Conservation (phyloP, 2,329 filamentous ascomycete genomes). For the Fusarium kyushuense region DNA sequence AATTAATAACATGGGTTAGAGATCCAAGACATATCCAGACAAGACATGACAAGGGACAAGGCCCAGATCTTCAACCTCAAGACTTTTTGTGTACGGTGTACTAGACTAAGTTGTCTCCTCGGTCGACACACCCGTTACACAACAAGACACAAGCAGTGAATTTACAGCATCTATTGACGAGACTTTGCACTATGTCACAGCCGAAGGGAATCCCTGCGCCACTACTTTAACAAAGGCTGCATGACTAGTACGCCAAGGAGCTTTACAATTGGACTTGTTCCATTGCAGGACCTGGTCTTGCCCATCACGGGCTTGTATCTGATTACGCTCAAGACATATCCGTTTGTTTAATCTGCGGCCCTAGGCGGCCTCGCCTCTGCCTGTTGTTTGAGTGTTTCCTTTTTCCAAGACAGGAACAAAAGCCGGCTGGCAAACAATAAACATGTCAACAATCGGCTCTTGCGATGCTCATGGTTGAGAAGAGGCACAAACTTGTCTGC, state of each 20-base stretch:
- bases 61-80: neutral
- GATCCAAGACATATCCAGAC: constrained; percentile 16
- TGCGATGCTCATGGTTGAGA: constrained; percentile 1
- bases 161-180: constrained; percentile 36
- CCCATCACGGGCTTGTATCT: constrained; percentile 30
- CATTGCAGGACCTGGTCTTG: constrained; percentile 39
- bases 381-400: constrained; percentile 10
- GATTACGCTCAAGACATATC: constrained; percentile 15
- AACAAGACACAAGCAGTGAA: constrained; percentile 12
- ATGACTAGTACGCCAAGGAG: constrained; percentile 1
- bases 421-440: constrained; percentile 34
- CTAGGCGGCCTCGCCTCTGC: constrained; percentile 14
- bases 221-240: constrained; percentile 7
- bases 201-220: constrained; percentile 22
- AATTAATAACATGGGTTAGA: constrained; percentile 21
- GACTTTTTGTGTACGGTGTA: constrained; percentile 2
- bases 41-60: constrained; percentile 12
- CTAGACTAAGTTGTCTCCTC: neutral
- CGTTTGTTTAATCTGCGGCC: constrained; percentile 27
- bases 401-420: constrained; percentile 20
- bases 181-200: constrained; percentile 38
- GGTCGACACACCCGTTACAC: constrained; percentile 36
- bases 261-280: constrained; percentile 14
- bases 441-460: constrained; percentile 13
- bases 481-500: constrained; percentile 17